Evolutionary conservation across 108 stramenopile genomes (phyloP).

Genomic region (Cyclostephanos tholiformis): DNA sequence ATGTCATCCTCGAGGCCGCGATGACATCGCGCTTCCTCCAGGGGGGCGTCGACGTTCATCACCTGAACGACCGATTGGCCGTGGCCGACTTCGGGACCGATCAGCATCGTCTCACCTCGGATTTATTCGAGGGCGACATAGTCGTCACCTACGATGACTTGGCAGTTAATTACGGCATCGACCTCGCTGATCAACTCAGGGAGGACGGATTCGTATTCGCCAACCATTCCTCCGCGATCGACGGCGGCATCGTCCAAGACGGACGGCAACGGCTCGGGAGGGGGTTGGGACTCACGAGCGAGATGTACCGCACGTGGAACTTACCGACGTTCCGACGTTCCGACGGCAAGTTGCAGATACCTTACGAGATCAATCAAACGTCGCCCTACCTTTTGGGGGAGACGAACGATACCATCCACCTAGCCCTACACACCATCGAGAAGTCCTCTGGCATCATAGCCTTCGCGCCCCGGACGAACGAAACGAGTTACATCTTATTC

Average conservation of each 20-base stretch:
- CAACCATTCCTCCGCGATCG: conserved; percentile 5
- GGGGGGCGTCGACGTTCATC: not conserved
- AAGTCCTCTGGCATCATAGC: conserved; percentile 31
- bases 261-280: not conserved
- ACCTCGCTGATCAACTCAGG: conserved; percentile 21
- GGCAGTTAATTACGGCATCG: conserved; percentile 21
- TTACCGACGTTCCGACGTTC: not conserved
- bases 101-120: not conserved
- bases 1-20: not conserved
- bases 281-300: conserved; percentile 26
- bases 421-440: conserved; percentile 35
- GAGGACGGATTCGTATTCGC: conserved; percentile 30
- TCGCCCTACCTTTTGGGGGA: conserved; percentile 18
- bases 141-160: conserved; percentile 27
- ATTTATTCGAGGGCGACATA: conserved; percentile 33
- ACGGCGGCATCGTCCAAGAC: not conserved
- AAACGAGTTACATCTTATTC: conserved; percentile 39
- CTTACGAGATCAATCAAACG: conserved; percentile 17
- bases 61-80: not conserved
- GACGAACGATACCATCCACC: conserved; percentile 26
- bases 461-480: conserved; percentile 22
- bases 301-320: conserved; percentile 16
- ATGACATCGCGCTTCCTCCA: not conserved
- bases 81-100: not conserved
- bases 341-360: conserved; percentile 25